Evolutionary conservation across 106 monocot species (phyloP).

Genomic region (Ottelia alismoides): DNA sequence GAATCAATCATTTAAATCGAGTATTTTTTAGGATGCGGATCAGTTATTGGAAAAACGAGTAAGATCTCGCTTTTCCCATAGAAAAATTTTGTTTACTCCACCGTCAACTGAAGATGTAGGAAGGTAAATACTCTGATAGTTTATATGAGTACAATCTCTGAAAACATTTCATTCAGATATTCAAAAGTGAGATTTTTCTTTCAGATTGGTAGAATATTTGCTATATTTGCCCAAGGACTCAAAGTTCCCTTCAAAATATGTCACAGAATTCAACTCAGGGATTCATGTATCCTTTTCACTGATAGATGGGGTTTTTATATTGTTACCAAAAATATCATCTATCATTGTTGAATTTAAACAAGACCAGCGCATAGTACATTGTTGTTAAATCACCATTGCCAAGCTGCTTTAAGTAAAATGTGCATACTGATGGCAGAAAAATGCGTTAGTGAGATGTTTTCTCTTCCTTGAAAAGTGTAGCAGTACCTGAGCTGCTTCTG

Average conservation of each 20-base stretch:
- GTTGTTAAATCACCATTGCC: no score
- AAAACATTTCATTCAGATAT: neutral
- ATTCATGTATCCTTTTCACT: conserved; percentile 51
- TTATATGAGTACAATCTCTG: neutral
- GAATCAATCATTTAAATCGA: neutral
- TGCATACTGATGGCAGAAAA: no score
- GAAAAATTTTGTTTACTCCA: conserved; percentile 70
- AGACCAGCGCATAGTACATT: no score
- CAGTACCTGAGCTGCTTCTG: no score
- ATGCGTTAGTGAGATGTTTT: no score
- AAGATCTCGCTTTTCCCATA: conserved; percentile 86
- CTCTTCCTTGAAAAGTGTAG: no score
- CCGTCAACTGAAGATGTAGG: conserved; percentile 39
- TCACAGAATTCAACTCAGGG: conserved; percentile 63
- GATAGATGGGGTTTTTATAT: no score
- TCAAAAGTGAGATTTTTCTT: neutral
- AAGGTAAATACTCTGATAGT: conserved; percentile 28
- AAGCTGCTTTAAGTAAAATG: no score
- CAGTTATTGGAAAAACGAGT: conserved; percentile 94
- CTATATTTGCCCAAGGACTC: conserved; percentile 55
- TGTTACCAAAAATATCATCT: no score
- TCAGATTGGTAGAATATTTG: conserved; percentile 69
- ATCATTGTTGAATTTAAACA: no score
- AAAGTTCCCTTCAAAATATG: conserved; percentile 35
- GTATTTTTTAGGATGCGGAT: conserved; percentile 67